phyloP scores from a whole-genome alignment of 2,329 filamentous ascomycete genomes.

The Tolypocladium tundrense region DNA sequence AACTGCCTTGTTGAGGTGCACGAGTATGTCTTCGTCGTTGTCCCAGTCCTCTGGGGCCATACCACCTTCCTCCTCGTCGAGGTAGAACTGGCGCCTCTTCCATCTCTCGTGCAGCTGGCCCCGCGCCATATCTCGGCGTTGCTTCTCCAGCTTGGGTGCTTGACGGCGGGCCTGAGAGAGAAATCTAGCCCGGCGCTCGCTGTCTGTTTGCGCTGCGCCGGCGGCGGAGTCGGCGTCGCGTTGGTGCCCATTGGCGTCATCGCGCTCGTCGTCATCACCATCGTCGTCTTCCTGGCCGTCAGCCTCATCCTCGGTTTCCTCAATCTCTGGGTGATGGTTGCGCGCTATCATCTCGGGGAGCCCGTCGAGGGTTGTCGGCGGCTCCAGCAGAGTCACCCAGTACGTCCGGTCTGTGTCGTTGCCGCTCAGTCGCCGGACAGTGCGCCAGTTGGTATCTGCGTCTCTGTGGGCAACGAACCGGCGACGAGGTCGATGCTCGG shows the following conservation, averaged over 20 bases:
- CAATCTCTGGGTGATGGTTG: conserved; percentile 13
- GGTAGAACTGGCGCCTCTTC: conserved; percentile 69
- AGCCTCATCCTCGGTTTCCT: conserved; percentile 14
- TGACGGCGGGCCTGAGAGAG: conserved; percentile 24
- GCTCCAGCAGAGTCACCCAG: conserved; percentile 33
- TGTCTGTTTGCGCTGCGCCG: conserved; percentile 20
- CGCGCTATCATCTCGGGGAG: conserved; percentile 28
- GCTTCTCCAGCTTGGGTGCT: conserved; percentile 27
- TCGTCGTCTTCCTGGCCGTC: conserved; percentile 16
- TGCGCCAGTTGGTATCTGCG: conserved; percentile 24
- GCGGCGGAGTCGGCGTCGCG: conserved; percentile 1
- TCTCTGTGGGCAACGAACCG: conserved; percentile 19
- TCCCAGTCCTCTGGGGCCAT: conserved; percentile 53
- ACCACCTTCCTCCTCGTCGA: conserved; percentile 75
- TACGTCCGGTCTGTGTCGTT: conserved; percentile 27
- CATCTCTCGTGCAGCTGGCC: conserved; percentile 58
- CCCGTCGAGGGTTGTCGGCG: conserved; percentile 32
- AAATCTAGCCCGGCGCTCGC: conserved; percentile 28
- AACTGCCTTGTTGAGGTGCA: conserved; percentile 16
- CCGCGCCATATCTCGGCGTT: conserved; percentile 33
- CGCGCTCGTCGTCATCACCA: conserved; percentile 11
- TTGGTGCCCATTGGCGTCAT: conserved; percentile 13
- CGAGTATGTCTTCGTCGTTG: conserved; percentile 47
- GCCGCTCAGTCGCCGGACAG: conserved; percentile 18
- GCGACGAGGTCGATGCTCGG: conserved; percentile 16